phyloP scores from a whole-genome alignment of 139 green algal genomes.

The Klebsormidium nitens region DNA sequence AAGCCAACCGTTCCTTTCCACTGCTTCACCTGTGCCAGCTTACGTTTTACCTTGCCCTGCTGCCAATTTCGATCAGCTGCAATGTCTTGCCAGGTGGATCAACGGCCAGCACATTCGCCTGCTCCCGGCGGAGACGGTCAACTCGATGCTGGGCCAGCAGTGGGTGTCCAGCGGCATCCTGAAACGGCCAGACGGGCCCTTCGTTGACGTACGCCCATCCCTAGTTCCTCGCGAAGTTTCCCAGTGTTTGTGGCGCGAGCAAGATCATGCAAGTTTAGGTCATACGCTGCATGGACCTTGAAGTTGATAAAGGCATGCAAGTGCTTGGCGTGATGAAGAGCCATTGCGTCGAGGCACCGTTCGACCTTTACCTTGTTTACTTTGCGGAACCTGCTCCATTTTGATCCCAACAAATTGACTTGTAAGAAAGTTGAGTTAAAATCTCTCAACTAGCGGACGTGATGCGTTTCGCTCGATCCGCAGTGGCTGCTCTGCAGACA shows the following conservation, averaged over 20 bases:
- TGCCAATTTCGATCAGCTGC: neutral
- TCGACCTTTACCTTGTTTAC: too few species aligned
- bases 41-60: neutral
- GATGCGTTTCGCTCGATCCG: neutral
- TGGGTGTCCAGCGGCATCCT: constrained; percentile 62
- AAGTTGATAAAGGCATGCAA: neutral
- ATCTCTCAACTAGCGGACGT: too few species aligned
- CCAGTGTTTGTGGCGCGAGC: neutral
- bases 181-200: neutral
- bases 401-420: too few species aligned
- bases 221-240: too few species aligned
- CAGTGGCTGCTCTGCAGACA: neutral
- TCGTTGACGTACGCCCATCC: constrained; percentile 33
- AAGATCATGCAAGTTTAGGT: neutral
- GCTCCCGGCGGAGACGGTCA: constrained; percentile 52
- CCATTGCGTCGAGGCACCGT: too few species aligned
- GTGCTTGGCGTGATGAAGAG: too few species aligned
- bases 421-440: too few species aligned
- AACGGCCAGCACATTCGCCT: constrained; percentile 79
- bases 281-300: neutral
- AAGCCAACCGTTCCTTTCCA: neutral
- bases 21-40: neutral
- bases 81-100: constrained; percentile 41
- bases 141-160: constrained; percentile 31
- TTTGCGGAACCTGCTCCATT: too few species aligned